Conservation (phyloP, 352 stramenopile species). For the Thraustochytrium sp. region DNA sequence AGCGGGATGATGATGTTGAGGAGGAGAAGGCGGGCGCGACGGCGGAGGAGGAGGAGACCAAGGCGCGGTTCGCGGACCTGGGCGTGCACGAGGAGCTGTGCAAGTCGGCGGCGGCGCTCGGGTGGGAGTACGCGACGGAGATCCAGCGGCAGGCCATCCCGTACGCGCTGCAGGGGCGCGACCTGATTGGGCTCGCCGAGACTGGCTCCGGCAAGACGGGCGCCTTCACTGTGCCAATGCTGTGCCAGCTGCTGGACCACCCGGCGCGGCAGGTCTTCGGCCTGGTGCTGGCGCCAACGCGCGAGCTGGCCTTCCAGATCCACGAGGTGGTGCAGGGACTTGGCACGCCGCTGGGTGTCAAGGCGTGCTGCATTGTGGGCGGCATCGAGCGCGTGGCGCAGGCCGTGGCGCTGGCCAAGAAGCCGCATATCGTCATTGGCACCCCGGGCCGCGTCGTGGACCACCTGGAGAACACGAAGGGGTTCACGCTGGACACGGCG, state of each 20-base stretch:
- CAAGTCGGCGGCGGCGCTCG: conserved; percentile 79
- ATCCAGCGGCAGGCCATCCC: conserved; percentile 92
- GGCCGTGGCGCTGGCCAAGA: conserved; percentile 89
- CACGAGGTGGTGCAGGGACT: conserved; percentile 85
- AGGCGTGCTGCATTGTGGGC: conserved; percentile 81
- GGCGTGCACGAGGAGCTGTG: conserved; percentile 81
- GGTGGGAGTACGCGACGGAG: conserved; percentile 83
- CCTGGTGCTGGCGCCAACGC: conserved; percentile 82
- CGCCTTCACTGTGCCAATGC: conserved; percentile 85
- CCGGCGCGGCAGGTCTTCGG: conserved; percentile 74
- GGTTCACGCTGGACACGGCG: conserved; percentile 79
- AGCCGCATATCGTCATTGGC: conserved; percentile 90
- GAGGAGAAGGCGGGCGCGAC: not conserved
- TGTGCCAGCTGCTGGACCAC: conserved; percentile 81
- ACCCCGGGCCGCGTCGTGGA: conserved; percentile 85
- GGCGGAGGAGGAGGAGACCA: not conserved
- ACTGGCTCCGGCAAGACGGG: conserved; percentile 90
- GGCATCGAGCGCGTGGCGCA: conserved; percentile 84
- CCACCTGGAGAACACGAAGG: conserved; percentile 92
- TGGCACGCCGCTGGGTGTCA: conserved; percentile 81
- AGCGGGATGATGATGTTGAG: not conserved
- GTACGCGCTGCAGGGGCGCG: conserved; percentile 78
- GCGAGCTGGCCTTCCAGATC: conserved; percentile 93
- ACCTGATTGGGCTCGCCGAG: conserved; percentile 94
- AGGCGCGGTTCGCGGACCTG: conserved; percentile 38